Evolutionary conservation across 805 yeast species (phyloP), one percentile per base, ranked within the genome.

Genomic region (Yarrowia phangngaensis): DNA sequence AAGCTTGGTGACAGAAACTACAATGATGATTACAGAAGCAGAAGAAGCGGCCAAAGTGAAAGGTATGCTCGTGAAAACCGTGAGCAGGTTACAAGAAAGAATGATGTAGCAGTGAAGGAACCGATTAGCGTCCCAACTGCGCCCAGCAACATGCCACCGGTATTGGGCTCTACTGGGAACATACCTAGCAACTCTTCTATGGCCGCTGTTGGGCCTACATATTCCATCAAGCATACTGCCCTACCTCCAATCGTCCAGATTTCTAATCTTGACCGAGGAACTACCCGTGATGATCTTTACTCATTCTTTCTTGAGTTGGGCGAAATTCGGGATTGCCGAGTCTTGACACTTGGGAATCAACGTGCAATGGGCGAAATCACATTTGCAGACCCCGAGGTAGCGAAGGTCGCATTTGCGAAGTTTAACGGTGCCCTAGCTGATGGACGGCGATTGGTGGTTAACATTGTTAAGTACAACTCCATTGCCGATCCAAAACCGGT

Each of bases 361-460:
- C 29, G 53, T 3, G 54, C 60, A 6, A 46, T 52, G 28, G 63
- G 63, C 2, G 66, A 62, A 41, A 55, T 61, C 11, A 33, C 52
- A 24, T 61, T 62, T 50, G 51, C 51, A 2, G 57, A 64, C 20
- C 61, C 66, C 2, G 55, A 56, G 0, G 56, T 55, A 11, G 57
- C 74, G 20, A 56, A 59, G 9, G 51, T 45, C 3, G 71, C 71
- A 0, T 58, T 59, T 13, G 52, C 54, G 14, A 52, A 59, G 28
- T 63, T 75, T 24, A 61, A 76, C 52, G 69, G 70, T 6, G 73
- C 71, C 1, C 52, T 63, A n/a, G 77, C 78, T 9, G 78, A 76
- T 56, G 76, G 76, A 11, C 60, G 73, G 40, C 62, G 62, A 2
- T 53, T 74, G 8, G 58, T 58, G 30, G 72, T 68, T 1, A 59